Base-by-base conservation (phyloP, 1,284 basidiomycete species). In the Ustilago nuda region DNA sequence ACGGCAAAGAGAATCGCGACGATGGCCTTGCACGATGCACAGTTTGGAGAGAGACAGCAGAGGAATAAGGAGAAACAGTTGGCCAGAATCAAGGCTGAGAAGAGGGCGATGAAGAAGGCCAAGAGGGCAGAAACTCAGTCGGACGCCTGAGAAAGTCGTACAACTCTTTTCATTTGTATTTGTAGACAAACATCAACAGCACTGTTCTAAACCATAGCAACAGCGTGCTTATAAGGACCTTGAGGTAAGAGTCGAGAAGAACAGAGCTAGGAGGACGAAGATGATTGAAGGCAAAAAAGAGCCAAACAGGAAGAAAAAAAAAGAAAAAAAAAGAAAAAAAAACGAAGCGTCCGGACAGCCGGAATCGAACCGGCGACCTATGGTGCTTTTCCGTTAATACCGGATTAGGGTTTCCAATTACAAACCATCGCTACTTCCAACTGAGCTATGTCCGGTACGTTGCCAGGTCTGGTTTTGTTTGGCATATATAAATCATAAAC, bases 1-100 rank as follows among this genome's bases (percentile, higher is more conserved):
- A 93, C 93, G 0, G 96, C 96, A 0, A 95, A 98, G 87, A 90
- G 96, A 35, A 88, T 98, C 39, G 96, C 97, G 0, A 93, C 92
- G 58, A 96, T 98, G 94, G 75, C 80, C 4, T 50, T 99, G 78
- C 93, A 96, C 82, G 94, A 95, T 81, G 92, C 93, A 17, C 90
- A 92, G 67, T 98, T 98, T 87, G 96, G 95, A 30, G 91, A 92
- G 86, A 89, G 94, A 65, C 93, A 96, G 87, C 90, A 92, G 87
- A 91, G 93, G 46, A 90, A 93, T 84, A 89, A 88, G 84, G 88
- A 91, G 71, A 94, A 94, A 84, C 75, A 78, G 30, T 37, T 57
- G 67, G 66, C 66, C 2, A 56, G 66, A 30, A 32, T 64, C 39
- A 72, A 75, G 69, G 61, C 62, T 3, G 76, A 72, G 30, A 72